Base-by-base conservation (phyloP, 331 rosid species). In the Rhamnella rubrinervis region DNA sequence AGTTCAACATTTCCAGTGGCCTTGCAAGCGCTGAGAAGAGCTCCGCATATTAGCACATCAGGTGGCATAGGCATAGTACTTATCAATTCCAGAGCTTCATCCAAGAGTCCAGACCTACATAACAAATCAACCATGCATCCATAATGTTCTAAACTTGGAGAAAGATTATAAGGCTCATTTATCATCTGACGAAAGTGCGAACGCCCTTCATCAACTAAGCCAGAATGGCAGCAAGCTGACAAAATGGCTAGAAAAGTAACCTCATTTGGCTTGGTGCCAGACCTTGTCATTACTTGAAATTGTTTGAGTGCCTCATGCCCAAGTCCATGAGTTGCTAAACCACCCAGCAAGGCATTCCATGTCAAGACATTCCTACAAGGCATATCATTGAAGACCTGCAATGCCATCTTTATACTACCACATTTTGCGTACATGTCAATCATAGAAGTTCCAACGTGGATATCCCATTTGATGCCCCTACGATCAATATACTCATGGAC, bases 101-200 rank as follows among this genome's bases (percentile, higher is more conserved):
- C 82, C 65, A 88, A 65, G 37, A 82, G 80, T 78, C 91, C 96
- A 44, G 90, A 96, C 76, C 85, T 76, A 70, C 98, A 88, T 14
- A 90, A 82, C 75, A 93, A 74, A 74, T 86, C 97, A 74, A 85
- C 93, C 93, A 93, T 82, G 71, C 97, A 88, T 44, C 96, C 96
- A 63, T 88, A 88, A 78, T 90, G 93, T 70, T 92, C 97, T 75
- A 92, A 82, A 73, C 72, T 56, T 10, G 90, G 87, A 51, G 83
- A 76, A 61, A 92, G 71, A 64, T 76, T 85, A 70, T 81, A 73
- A 8, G 23, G 67, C 65, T 68, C 72, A 66, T 77, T 76, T 55
- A 26, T 79, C 96, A 93, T 87, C 71, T 47, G 73, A 65, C 75
- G 56, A 77, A 86, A 90, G 74, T 63, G 80, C 76, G 58, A 76